Conservation (phyloP, 176 grass and related monocot genomes). For the Aechmea fasciata region DNA sequence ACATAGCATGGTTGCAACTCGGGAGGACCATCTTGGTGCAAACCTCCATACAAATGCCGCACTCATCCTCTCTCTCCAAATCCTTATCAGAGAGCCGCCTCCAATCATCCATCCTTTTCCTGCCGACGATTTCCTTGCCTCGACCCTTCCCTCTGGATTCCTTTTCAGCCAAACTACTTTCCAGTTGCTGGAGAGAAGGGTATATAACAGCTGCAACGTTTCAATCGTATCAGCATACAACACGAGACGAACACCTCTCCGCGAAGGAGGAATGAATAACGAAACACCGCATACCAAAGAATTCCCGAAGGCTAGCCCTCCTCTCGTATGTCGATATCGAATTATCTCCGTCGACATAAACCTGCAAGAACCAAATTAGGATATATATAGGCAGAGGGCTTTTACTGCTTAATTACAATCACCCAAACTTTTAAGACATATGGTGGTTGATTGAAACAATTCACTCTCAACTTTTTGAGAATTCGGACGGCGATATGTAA, state of each 20-base stretch:
- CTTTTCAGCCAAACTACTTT: slow-evolving; percentile 59
- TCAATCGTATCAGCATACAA: slow-evolving; percentile 10
- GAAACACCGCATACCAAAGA: slow-evolving; percentile 51
- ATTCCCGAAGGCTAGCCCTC: slow-evolving; percentile 81
- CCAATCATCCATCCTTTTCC: slow-evolving; percentile 39
- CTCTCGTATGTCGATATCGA: slow-evolving; percentile 84
- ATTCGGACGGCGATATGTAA: too few species aligned
- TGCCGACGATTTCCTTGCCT: slow-evolving; percentile 44
- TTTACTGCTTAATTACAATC: not conserved
- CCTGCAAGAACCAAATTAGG: slow-evolving; percentile 37
- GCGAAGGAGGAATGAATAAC: not conserved
- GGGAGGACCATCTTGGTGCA: slow-evolving; percentile 96
- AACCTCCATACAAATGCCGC: slow-evolving; percentile 89
- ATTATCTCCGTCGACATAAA: slow-evolving; percentile 67
- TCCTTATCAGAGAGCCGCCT: slow-evolving; percentile 50
- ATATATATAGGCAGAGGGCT: not conserved
- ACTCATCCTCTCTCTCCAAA: slow-evolving; percentile 80
- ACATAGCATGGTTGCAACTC: slow-evolving; percentile 91
- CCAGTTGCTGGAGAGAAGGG: slow-evolving; percentile 94
- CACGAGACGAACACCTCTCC: not conserved
- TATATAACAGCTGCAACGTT: slow-evolving; percentile 73
- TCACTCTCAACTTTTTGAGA: too few species aligned
- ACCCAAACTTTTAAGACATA: not conserved
- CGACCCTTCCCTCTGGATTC: slow-evolving; percentile 59
- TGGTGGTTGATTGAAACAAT: too few species aligned